Evolutionary conservation across 1,284 basidiomycete species (phyloP), one percentile per base, ranked within the genome.

Genomic region (Inonotus hispidus): DNA sequence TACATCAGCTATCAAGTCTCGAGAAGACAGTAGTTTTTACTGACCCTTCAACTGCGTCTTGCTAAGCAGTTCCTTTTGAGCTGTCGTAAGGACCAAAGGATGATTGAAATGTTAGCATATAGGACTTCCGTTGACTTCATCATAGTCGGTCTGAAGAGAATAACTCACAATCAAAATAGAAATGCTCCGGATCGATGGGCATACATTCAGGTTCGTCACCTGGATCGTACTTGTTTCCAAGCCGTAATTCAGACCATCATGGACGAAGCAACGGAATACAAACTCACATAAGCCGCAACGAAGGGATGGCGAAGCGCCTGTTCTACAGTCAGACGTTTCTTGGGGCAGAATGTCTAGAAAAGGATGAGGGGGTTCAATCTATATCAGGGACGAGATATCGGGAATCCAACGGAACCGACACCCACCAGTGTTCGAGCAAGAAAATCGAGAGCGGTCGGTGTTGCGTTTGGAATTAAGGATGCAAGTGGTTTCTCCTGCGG

Each of bases 251-350:
- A 64, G 69, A 59, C 35, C 50, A 16, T 58, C 10, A 41, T 55
- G 43, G 41, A 37, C 54, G n/a, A n/a, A 19, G 47, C 27, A 6
- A 46, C 11, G 21, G 25, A 43, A 57, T 19, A 53, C 32, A 39
- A 76, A 29, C 82, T 65, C 67, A 85, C 85, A 73, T 96, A 97
- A 11, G 95, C 93, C 59, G 89, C 81, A 53, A 95, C 78, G 74
- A 99, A 99, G 0, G 95, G 93, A 72, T 99, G 97, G 63, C 90
- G 88, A 45, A 99, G 79, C 0, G 96, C 96, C 70, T 98, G 88
- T 69, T 98, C 93, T 73, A 97, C 98, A 60, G 88, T 92, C 73
- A 98, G 95, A 54, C 97, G 88, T 77, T 93, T 92, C n/a, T 93
- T 89, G 19, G 97, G 97, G 72, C 99, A 97, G 71, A 99, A 99